These are phyloP conservation scores for Suillus occidentalis DNA, from an alignment of 768 basidiomycete species.

Conservation along the genomic window DNA sequence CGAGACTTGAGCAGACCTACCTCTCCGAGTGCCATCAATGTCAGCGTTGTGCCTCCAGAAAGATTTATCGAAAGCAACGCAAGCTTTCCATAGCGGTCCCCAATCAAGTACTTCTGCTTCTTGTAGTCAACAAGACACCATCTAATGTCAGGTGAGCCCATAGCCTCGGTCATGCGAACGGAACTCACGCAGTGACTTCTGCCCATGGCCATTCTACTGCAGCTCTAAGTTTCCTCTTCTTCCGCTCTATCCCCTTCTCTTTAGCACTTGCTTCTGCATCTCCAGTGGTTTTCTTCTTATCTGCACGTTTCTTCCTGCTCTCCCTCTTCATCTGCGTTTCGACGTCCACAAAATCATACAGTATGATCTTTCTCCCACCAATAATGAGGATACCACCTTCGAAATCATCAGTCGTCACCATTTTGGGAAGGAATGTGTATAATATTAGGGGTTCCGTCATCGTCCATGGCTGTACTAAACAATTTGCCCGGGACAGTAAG, in stretches of 20 bases:
- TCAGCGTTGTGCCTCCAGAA: slow-evolving; percentile 37
- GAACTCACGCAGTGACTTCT: slow-evolving; percentile 64
- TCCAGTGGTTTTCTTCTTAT: slow-evolving; percentile 48
- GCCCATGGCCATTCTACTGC: slow-evolving; percentile 76
- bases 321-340: slow-evolving; percentile 51
- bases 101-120: slow-evolving; percentile 53
- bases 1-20: slow-evolving; percentile 36
- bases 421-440: slow-evolving; percentile 33
- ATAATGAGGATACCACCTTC: slow-evolving; percentile 72
- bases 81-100: slow-evolving; percentile 73
- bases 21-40: slow-evolving; percentile 70
- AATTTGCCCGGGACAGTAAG: slow-evolving; percentile 51
- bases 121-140: slow-evolving; percentile 52
- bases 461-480: slow-evolving; percentile 31
- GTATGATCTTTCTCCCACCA: slow-evolving; percentile 63
- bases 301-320: slow-evolving; percentile 54
- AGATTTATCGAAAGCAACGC: slow-evolving; percentile 59
- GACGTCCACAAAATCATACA: slow-evolving; percentile 56
- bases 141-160: slow-evolving; percentile 31
- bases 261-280: slow-evolving; percentile 42
- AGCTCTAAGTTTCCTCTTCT: slow-evolving; percentile 54
- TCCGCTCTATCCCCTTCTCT: slow-evolving; percentile 54
- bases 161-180: neutral
- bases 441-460: slow-evolving; percentile 41
- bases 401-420: slow-evolving; percentile 32